A percentile compares a stretch with the other conserved stretches of the same genome.
Evolutionary conservation across 139 green algal species (phyloP).

Genomic region (Coelastrella sp.): DNA sequence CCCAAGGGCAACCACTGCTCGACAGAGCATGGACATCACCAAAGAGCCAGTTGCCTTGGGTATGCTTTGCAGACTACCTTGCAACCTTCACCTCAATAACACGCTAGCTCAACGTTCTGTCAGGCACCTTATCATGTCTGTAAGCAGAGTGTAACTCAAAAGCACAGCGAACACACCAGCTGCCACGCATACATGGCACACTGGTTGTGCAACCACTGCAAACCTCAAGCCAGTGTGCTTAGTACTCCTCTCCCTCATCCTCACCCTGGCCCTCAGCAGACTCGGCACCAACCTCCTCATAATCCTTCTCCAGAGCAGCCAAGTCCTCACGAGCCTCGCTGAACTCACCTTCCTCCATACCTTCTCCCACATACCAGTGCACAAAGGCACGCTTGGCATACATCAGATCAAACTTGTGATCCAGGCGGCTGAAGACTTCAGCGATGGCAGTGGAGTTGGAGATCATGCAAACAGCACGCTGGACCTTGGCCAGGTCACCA

Average conservation of each 20-base stretch:
- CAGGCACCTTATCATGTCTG: no score
- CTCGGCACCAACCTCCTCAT: conserved; percentile 97
- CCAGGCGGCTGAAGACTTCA: conserved; percentile 97
- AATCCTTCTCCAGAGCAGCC: conserved; percentile 98
- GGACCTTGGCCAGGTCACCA: conserved; percentile 98
- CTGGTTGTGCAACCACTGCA: no score
- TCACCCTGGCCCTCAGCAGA: conserved; percentile 81
- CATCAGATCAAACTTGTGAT: conserved; percentile 99
- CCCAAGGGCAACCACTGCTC: no score
- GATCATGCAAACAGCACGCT: conserved; percentile 99
- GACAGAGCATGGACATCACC: no score
- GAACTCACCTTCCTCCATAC: conserved; percentile 96
- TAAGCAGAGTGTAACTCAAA: no score
- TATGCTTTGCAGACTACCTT: no score
- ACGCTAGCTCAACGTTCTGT: no score
- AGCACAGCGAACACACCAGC: no score
- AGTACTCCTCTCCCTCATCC: conserved; percentile 92
- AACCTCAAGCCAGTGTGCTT: no score
- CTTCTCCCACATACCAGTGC: conserved; percentile 99
- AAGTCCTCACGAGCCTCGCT: conserved; percentile 96
- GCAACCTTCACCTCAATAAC: no score
- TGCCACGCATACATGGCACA: no score
- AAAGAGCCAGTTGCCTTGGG: no score
- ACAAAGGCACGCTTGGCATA: conserved; percentile 99
- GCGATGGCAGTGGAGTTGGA: conserved; percentile 99